Conservation (phyloP, 164 flowering plant genomes). For the Vitis rotundifolia region DNA sequence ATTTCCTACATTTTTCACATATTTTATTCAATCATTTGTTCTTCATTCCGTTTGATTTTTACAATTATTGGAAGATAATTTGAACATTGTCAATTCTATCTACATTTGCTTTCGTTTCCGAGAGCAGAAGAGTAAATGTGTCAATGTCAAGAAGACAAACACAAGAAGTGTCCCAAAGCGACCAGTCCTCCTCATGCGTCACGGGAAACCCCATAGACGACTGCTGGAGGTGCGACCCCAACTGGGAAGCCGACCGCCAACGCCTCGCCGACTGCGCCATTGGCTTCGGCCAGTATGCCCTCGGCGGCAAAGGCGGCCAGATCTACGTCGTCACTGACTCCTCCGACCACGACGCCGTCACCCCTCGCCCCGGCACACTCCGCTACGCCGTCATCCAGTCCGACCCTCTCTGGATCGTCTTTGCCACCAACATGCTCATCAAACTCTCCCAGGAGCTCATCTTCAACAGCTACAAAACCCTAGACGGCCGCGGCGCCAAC, state of each 20-base stretch:
- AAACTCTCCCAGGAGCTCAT: constrained; percentile 61
- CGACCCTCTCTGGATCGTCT: constrained; percentile 72
- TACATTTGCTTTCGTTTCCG: neutral
- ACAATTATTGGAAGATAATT: no score
- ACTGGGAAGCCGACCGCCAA: constrained; percentile 64
- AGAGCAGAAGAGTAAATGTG: constrained; percentile 50
- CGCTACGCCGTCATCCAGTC: constrained; percentile 64
- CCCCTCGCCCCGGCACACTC: constrained; percentile 63
- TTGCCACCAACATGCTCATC: constrained; percentile 59
- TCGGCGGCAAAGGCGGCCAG: constrained; percentile 65
- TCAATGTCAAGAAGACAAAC: constrained; percentile 54
- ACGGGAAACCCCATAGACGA: constrained; percentile 83
- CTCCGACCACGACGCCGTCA: constrained; percentile 64
- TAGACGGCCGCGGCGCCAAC: constrained; percentile 71
- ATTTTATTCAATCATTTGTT: neutral
- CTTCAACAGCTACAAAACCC: constrained; percentile 64
- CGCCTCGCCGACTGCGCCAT: constrained; percentile 67
- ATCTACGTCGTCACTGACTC: constrained; percentile 66
- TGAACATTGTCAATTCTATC: no score
- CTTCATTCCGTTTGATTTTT: neutral
- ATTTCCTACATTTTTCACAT: neutral
- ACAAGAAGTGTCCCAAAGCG: constrained; percentile 19
- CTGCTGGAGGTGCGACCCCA: constrained; percentile 76
- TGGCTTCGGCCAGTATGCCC: constrained; percentile 71
- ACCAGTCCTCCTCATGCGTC: constrained; percentile 29